These are phyloP conservation scores for Wickerhamiella hasegawae DNA, from an alignment of 805 yeast genomes.

Conservation along the genomic window DNA sequence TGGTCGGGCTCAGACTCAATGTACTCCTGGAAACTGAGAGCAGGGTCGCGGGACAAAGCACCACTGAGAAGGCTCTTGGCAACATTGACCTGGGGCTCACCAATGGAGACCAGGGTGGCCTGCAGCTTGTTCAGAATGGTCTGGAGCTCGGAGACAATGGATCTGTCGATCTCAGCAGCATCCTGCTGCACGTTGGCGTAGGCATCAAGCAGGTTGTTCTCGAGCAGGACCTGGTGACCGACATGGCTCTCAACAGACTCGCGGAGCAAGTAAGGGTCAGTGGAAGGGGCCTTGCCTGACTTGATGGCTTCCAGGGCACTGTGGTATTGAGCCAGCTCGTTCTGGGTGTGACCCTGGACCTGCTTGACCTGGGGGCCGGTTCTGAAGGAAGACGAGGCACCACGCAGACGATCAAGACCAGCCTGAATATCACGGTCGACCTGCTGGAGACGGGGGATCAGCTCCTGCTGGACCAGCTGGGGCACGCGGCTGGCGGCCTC, in stretches of 20 bases:
- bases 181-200: slow-evolving; percentile 73
- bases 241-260: slow-evolving; percentile 59
- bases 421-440: slow-evolving; percentile 60
- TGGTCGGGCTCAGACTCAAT: slow-evolving; percentile 47
- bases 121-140: slow-evolving; percentile 62
- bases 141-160: slow-evolving; percentile 76
- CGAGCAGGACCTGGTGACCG: slow-evolving; percentile 63
- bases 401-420: slow-evolving; percentile 32
- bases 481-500: slow-evolving; percentile 47
- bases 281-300: slow-evolving; percentile 8
- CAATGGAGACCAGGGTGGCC: slow-evolving; percentile 36
- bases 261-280: slow-evolving; percentile 71
- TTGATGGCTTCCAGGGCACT: slow-evolving; percentile 10
- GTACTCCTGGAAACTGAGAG: slow-evolving; percentile 80
- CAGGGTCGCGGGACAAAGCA: slow-evolving; percentile 60
- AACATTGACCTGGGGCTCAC: slow-evolving; percentile 22
- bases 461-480: slow-evolving; percentile 42
- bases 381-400: slow-evolving; percentile 51
- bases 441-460: slow-evolving; percentile 52
- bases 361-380: slow-evolving; percentile 55
- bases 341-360: slow-evolving; percentile 29
- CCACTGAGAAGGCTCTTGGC: slow-evolving; percentile 62
- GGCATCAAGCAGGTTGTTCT: slow-evolving; percentile 77
- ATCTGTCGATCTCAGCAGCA: slow-evolving; percentile 76
- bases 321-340: slow-evolving; percentile 29